Base-by-base conservation (phyloP, 2,329 filamentous ascomycete genomes). In the Clarireedia hainanense region DNA sequence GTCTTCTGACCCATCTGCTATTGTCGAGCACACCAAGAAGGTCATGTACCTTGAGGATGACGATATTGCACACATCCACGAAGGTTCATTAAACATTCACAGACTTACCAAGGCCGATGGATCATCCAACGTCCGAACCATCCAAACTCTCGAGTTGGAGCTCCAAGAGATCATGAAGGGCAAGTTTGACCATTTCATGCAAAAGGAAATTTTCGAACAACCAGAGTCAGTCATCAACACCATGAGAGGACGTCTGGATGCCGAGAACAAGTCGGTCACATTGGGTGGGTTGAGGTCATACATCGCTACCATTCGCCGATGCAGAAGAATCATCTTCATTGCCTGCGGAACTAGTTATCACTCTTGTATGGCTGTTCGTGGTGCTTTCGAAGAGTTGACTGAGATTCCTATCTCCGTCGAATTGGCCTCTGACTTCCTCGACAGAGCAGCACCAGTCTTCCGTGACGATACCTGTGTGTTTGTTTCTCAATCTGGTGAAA, bases 81-180 rank as follows among this genome's bases (percentile, higher is more conserved):
- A 99, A 76, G 94, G 94, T 58, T 95, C 94, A 64, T 84, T 99
- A 67, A 97, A 99, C 82, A 99, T 99, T 69, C 94, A 99, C 81
- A 90, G 94, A 71, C 81, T 97, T 66, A 91, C 89, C 76, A 97
- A 97, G 84, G 88, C 91, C 66, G 92, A 97, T 71, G 92, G 92
- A 65, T 91, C 88, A 70, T 95, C 90, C 75, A 96, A 97, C 71
- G 91, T 97, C 66, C 91, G 94, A 72, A 90, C 89, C 67, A 99
- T 99, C 73, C 94, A 99, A 81, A 99, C 94, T 55, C 84, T 99
- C 56, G 94, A 99, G 80, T 88, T 99, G 50, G 91, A 99, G 80
- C 86, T 99, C 63, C 94, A 99, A 79, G 91, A 99, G 80, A 99
- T 99, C 76, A 99, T 99, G 94, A 99, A 99, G 86, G 94, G 94